Conservation (phyloP, 768 basidiomycete species). For the Boletus subparvulus region DNA sequence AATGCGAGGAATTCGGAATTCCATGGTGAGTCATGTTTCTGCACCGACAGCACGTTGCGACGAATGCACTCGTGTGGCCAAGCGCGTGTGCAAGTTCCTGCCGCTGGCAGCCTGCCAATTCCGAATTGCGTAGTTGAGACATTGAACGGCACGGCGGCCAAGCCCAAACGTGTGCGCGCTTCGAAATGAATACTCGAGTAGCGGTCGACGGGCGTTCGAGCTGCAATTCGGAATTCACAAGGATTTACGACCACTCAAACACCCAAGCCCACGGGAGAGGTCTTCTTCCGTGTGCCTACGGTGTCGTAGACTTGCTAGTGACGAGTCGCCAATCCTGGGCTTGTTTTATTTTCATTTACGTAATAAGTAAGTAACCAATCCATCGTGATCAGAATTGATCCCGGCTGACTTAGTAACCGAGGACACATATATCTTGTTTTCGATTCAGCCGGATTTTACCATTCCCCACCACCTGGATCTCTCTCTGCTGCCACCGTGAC, state of each 20-base stretch:
- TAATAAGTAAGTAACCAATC: no score
- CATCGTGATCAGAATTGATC: background rate
- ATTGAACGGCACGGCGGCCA: background rate
- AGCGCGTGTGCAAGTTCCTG: background rate
- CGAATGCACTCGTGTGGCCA: background rate
- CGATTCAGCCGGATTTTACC: background rate
- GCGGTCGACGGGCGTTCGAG: background rate
- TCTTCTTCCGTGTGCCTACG: no score
- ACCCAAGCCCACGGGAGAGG: background rate
- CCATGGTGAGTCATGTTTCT: background rate
- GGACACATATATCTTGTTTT: slow-evolving; percentile 1
- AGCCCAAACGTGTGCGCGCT: background rate
- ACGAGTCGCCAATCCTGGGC: no score
- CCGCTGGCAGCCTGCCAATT: no score
- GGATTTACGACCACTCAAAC: background rate
- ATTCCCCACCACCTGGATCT: background rate
- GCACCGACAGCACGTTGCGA: background rate
- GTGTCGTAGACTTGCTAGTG: no score
- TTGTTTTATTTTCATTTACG: background rate
- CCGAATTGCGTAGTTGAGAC: background rate
- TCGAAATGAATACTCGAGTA: no score
- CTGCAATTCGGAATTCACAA: background rate
- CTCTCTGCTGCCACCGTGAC: background rate
- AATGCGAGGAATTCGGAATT: background rate
- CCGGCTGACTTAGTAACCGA: slow-evolving; percentile 3